Percentiles rank a stretch among this genome's conserved stretches.
phyloP scores from a whole-genome alignment of 805 yeast species.

The Saturnispora serradocipensis region DNA sequence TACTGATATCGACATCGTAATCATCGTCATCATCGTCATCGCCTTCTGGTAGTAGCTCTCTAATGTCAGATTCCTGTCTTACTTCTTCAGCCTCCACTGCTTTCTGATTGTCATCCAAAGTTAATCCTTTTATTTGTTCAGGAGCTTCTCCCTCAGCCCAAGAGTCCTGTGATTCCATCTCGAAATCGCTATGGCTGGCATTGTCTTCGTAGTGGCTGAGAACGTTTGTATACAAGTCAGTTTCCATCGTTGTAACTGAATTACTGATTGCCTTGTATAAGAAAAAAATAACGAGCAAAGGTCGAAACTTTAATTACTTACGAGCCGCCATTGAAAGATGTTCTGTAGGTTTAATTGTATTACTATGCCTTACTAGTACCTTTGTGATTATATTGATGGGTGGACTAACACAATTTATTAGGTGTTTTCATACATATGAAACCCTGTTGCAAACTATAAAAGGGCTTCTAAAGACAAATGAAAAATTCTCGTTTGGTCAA shows the following conservation, averaged over 20 bases:
- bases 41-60: neutral
- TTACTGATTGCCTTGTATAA: neutral
- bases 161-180: neutral
- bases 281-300: neutral
- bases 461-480: neutral
- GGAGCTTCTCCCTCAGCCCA: conserved; percentile 1
- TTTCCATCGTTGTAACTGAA: neutral
- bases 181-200: neutral
- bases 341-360: neutral
- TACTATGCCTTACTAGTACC: neutral
- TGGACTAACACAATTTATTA: neutral
- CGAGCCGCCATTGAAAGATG: neutral
- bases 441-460: neutral
- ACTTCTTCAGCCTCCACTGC: neutral
- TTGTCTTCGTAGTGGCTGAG: conserved; percentile 1
- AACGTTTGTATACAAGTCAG: neutral
- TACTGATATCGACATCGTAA: neutral
- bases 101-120: neutral
- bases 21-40: neutral
- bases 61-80: neutral
- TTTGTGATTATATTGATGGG: neutral
- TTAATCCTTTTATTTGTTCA: neutral
- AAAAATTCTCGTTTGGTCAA: neutral
- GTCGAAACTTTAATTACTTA: neutral
- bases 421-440: neutral